A percentile compares a stretch with the other conserved stretches of the same genome.
Evolutionary conservation across 2,329 filamentous ascomycete genomes (phyloP).

Genomic region (Beauveria sp.): DNA sequence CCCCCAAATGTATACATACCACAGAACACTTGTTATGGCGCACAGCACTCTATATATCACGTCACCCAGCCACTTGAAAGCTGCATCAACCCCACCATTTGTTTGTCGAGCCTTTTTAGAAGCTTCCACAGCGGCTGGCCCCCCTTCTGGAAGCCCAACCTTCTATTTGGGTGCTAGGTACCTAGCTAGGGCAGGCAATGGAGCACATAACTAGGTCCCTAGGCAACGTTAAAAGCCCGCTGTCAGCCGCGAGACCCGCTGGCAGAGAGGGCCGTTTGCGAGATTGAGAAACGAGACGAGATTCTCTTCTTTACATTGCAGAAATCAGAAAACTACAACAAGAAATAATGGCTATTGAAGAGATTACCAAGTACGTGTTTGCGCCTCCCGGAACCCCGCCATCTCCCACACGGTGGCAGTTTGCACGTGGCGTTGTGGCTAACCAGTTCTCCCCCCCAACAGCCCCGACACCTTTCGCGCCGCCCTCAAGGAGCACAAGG

Average conservation of each 20-base stretch:
- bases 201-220: too few relatives aligned
- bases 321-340: not conserved
- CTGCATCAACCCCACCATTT: too few relatives aligned
- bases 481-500: conserved; percentile 28
- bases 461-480: conserved; percentile 11
- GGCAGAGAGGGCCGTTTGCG: not conserved
- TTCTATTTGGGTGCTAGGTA: too few relatives aligned
- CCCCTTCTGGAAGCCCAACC: too few relatives aligned
- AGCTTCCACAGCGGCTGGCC: too few relatives aligned
- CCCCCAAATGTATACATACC: too few relatives aligned
- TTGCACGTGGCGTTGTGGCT: not conserved
- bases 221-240: not conserved
- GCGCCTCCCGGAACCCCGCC: not conserved
- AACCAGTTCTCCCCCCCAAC: not conserved
- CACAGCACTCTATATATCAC: too few relatives aligned
- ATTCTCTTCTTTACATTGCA: not conserved
- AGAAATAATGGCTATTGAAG: conserved; percentile 8
- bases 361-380: conserved; percentile 10
- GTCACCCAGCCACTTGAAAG: too few relatives aligned
- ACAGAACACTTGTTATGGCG: too few relatives aligned
- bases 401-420: too few relatives aligned
- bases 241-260: not conserved
- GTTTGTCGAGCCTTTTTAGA: too few relatives aligned
- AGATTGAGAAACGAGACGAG: not conserved
- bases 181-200: not conserved